A percentile compares a stretch with the other conserved stretches of the same genome.
phyloP scores from a whole-genome alignment of 2,329 filamentous ascomycete genomes.

The Metarhizium guizhouense region DNA sequence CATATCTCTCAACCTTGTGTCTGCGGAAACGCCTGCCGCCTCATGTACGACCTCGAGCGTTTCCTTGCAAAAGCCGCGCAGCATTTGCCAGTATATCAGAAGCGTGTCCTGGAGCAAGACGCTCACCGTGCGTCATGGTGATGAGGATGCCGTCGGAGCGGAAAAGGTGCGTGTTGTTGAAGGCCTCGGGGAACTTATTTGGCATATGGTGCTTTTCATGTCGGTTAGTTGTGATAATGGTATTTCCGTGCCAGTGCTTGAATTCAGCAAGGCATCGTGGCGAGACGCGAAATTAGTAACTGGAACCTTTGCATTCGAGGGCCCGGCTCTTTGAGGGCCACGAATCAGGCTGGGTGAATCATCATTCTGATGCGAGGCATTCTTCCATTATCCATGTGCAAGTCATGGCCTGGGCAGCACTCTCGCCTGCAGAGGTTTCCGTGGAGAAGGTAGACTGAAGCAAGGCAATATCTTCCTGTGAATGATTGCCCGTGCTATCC shows the following conservation, averaged over 20 bases:
- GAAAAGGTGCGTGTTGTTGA: background rate
- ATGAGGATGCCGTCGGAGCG: background rate
- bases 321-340: no score
- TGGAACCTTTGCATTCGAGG: no score
- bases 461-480: background rate
- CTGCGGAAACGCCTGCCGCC: slow-evolving; percentile 12
- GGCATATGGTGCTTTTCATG: background rate
- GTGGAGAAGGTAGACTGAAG: background rate
- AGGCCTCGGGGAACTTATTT: background rate
- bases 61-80: background rate
- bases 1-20: slow-evolving; percentile 5
- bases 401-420: no score
- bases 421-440: background rate
- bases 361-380: no score
- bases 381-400: no score
- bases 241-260: background rate
- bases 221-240: background rate
- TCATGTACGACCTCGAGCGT: slow-evolving; percentile 8
- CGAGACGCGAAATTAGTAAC: no score
- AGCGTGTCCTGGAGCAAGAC: background rate
- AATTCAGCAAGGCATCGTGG: background rate
- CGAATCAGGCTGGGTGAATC: no score
- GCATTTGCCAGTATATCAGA: background rate
- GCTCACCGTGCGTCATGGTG: background rate
- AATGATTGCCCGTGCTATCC: background rate